Conservation (phyloP, 176 grass and related monocot species). For the Tillandsia fasciculata region DNA sequence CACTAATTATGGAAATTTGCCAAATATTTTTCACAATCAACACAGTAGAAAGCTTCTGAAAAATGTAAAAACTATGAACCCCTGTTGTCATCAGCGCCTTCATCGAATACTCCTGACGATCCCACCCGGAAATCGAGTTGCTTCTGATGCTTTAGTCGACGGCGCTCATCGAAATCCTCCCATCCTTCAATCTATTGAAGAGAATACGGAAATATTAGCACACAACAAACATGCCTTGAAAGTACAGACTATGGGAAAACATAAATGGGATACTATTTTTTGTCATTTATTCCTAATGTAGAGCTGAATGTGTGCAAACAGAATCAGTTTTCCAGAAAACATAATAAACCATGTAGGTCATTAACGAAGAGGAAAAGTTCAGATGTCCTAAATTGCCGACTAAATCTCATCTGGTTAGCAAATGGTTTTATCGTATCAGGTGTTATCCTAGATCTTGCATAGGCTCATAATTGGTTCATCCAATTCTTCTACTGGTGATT, state of each 20-base stretch:
- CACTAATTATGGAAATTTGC: too few species aligned
- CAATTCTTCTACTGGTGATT: too few species aligned
- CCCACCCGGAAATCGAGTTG: conserved; percentile 91
- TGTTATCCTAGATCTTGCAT: too few species aligned
- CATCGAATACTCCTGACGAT: conserved; percentile 85
- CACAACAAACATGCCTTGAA: background rate
- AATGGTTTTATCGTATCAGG: too few species aligned
- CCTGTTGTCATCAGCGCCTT: conserved; percentile 67
- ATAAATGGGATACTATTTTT: background rate
- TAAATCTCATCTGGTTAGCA: too few species aligned
- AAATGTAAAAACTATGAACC: background rate
- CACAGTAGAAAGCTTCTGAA: background rate
- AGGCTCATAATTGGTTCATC: too few species aligned
- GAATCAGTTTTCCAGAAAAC: too few species aligned
- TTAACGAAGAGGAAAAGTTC: too few species aligned
- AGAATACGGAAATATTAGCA: background rate
- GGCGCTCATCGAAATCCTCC: conserved; percentile 77
- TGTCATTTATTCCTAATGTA: too few species aligned
- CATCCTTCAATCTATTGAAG: conserved; percentile 63
- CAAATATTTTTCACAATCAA: background rate
- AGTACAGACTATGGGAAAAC: background rate
- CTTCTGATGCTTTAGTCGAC: conserved; percentile 83
- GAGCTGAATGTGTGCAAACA: too few species aligned
- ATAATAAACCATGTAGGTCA: too few species aligned
- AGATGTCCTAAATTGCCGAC: too few species aligned